Evolutionary conservation across 495 filamentous ascomycete species (phyloP).

Genomic region (Cladorrhinum samala): DNA sequence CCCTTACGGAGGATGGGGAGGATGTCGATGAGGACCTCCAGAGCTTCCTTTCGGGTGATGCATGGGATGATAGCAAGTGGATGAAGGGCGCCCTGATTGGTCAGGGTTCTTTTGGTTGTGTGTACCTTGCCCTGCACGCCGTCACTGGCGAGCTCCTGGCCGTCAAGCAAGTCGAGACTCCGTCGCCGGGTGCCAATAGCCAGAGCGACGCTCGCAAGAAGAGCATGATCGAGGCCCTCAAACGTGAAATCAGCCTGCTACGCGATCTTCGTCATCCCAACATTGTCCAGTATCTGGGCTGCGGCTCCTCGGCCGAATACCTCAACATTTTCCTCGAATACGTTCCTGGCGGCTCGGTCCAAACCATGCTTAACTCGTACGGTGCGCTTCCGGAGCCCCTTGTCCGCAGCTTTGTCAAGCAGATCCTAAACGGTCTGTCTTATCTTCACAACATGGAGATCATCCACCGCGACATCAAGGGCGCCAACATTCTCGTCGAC

Average conservation of each 20-base stretch:
- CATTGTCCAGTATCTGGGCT: slow-evolving; percentile 96
- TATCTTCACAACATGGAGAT: slow-evolving; percentile 94
- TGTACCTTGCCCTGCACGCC: slow-evolving; percentile 93
- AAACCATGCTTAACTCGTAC: slow-evolving; percentile 96
- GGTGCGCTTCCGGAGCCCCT: slow-evolving; percentile 89
- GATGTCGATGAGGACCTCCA: slow-evolving; percentile 74
- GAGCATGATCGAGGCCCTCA: slow-evolving; percentile 93
- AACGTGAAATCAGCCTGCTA: slow-evolving; percentile 90
- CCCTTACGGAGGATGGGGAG: slow-evolving; percentile 81
- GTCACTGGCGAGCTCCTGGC: slow-evolving; percentile 97
- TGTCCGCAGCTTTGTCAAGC: slow-evolving; percentile 92
- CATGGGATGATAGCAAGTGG: slow-evolving; percentile 94
- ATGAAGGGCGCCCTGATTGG: slow-evolving; percentile 98
- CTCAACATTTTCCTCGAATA: slow-evolving; percentile 99
- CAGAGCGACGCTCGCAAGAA: slow-evolving; percentile 86
- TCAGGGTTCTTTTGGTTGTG: slow-evolving; percentile 93
- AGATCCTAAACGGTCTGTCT: slow-evolving; percentile 90
- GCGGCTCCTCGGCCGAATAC: slow-evolving; percentile 80
- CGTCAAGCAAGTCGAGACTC: slow-evolving; percentile 96
- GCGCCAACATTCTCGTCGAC: slow-evolving; percentile 96
- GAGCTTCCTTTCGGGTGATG: slow-evolving; percentile 80
- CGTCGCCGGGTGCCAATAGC: slow-evolving; percentile 68
- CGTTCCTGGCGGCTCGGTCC: slow-evolving; percentile 93
- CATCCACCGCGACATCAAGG: slow-evolving; percentile 98
- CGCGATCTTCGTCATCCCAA: slow-evolving; percentile 93